Base-by-base conservation (phyloP, 2,329 filamentous ascomycete species). In the Bertia moriformis region DNA sequence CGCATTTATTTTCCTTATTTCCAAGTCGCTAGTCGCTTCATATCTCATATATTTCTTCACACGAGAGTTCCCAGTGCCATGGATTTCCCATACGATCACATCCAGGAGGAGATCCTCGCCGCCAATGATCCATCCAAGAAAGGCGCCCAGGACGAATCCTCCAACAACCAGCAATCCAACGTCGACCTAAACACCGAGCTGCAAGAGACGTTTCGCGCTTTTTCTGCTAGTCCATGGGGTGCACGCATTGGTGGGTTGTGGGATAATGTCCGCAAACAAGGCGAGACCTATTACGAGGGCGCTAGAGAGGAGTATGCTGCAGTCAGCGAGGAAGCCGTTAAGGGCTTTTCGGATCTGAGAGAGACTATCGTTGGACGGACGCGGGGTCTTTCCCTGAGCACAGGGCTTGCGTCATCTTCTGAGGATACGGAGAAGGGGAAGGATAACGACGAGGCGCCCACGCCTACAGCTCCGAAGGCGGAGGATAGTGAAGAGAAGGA, bases 71-170 rank as follows among this genome's bases (percentile, higher is more conserved):
- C n/a, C n/a, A 29, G n/a, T 10, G n/a, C 24, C 39, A 51, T 98
- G 91, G 91, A 98, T 73, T 70, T 93, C 53, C 88, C 88, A 35
- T 98, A 96, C 71, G 91, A 98, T 55, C 87, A 94, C 59, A 93
- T 96, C 51, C 79, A 86, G 56, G 86, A 94, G 64, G 80, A 91
- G 57, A 72, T 76, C 39, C 71, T 84, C 44, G 67, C 32, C 32
- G 7, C 75, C 49, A 67, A 78, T 41, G 53, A 66, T n/a, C n/a
- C 24, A n/a, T 29, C 24, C 10, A 29, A 29, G 24, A 29, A 29
- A 29, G 24, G n/a, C 10, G 24, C 10, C 24, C 7, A 13, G 32
- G 12, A 35, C 43, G 65, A 73, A 44, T 48, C 56, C 20, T 43
- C 51, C 22, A 57, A 61, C 24, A 63, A 67, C 32, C 7, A 35